phyloP scores from a whole-genome alignment of 371 early-diverging fungal genomes.

The Mucor lusitanicus region DNA sequence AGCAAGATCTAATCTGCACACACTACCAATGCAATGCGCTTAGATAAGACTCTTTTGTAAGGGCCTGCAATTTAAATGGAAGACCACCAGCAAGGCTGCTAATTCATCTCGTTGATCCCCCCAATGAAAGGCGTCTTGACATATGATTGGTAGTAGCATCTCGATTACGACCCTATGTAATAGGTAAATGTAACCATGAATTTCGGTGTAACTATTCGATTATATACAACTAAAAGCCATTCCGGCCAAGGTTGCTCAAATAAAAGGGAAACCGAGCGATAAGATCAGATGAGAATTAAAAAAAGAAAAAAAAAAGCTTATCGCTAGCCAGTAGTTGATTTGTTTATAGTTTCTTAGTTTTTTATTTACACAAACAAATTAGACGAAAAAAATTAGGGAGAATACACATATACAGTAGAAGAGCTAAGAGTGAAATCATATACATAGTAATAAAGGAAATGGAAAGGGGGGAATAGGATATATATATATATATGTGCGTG shows the following conservation, averaged over 20 bases:
- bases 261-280: conserved; percentile 1
- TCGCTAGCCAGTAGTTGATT: neutral
- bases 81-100: neutral
- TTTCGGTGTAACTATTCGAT: neutral
- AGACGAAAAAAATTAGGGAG: neutral
- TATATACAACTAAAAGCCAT: neutral
- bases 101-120: neutral
- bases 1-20: neutral
- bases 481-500: neutral
- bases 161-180: neutral
- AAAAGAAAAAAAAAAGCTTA: conserved; percentile 15
- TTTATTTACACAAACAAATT: conserved; percentile 18
- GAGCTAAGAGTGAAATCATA: conserved; percentile 1
- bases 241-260: neutral
- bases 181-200: neutral
- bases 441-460: conserved; percentile 3
- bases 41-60: conserved; percentile 2
- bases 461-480: neutral
- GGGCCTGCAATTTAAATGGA: neutral
- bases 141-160: neutral
- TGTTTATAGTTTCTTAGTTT: neutral
- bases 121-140: neutral
- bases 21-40: neutral
- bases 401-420: neutral
- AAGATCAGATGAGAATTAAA: conserved; percentile 1